A percentile compares a stretch with the other conserved stretches of the same genome.
Evolutionary conservation across 2,329 filamentous ascomycete genomes (phyloP).

Genomic region (Nectriaceae sp.): DNA sequence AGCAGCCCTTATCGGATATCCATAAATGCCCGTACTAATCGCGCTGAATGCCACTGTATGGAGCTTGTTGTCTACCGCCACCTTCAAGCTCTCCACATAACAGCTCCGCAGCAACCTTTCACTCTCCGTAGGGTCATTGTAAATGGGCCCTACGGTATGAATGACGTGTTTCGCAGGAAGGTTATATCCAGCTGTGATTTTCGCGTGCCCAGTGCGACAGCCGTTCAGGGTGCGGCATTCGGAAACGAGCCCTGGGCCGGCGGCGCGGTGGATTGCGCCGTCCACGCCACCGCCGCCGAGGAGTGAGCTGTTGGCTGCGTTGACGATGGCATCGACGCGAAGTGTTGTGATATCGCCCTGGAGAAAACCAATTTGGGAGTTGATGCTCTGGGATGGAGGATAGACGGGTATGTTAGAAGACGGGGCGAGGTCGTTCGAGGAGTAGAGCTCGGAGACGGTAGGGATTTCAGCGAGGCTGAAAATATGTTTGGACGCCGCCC

Average conservation of each 20-base stretch:
- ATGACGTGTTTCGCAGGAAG: slow-evolving; percentile 81
- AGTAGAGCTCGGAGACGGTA: slow-evolving; percentile 66
- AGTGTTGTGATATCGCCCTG: slow-evolving; percentile 82
- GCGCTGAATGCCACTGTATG: slow-evolving; percentile 79
- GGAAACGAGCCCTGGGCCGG: slow-evolving; percentile 65
- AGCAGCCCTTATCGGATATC: slow-evolving; percentile 76
- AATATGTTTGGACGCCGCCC: slow-evolving; percentile 34
- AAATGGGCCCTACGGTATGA: slow-evolving; percentile 88
- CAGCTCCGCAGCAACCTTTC: slow-evolving; percentile 57
- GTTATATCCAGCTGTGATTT: slow-evolving; percentile 77
- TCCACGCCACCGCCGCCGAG: slow-evolving; percentile 90
- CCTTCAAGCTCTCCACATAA: slow-evolving; percentile 70
- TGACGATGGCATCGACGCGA: slow-evolving; percentile 81
- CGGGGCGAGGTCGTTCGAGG: slow-evolving; percentile 18
- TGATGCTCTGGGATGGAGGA: slow-evolving; percentile 56
- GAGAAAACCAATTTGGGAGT: slow-evolving; percentile 70
- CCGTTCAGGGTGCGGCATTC: slow-evolving; percentile 75
- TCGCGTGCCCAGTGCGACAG: slow-evolving; percentile 76
- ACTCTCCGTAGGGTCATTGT: slow-evolving; percentile 45
- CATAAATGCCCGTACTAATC: slow-evolving; percentile 88
- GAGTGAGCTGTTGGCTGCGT: slow-evolving; percentile 81
- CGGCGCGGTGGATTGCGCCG: slow-evolving; percentile 82
- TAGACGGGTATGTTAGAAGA: slow-evolving; percentile 18
- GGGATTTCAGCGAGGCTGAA: slow-evolving; percentile 58
- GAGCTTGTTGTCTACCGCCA: slow-evolving; percentile 69